A percentile compares a stretch with the other conserved stretches of the same genome.
Conservation (phyloP, 768 basidiomycete species). For the Erythrobasidium yunnanense region DNA sequence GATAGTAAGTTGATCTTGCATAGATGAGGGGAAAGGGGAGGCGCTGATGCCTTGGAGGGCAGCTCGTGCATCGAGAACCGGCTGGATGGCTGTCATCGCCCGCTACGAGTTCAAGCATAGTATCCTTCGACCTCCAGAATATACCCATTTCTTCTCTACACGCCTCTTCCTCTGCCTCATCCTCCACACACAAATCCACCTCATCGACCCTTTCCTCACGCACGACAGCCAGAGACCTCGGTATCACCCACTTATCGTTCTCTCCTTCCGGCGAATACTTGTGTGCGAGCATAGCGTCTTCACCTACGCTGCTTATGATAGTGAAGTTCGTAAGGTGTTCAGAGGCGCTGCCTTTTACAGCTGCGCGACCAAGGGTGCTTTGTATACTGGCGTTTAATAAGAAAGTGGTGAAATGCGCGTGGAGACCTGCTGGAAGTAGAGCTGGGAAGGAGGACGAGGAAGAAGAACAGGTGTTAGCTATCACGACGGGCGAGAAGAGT, state of each 20-base stretch:
- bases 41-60: background rate
- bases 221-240: background rate
- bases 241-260: background rate
- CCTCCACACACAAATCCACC: background rate
- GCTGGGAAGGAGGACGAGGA: background rate
- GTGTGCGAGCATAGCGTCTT: background rate
- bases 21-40: background rate
- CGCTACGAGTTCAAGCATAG: background rate
- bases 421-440: background rate
- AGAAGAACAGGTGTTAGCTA: constrained; percentile 5
- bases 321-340: constrained; percentile 2
- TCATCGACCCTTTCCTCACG: background rate
- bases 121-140: background rate
- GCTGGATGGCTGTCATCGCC: background rate
- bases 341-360: constrained; percentile 8
- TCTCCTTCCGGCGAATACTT: background rate
- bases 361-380: constrained; percentile 3
- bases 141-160: background rate
- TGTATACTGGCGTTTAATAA: background rate
- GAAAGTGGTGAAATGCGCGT: background rate
- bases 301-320: background rate
- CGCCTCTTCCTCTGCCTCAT: background rate
- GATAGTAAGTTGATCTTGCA: background rate
- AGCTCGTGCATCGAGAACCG: background rate
- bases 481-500: constrained; percentile 21